Base-by-base conservation (phyloP, 208 protist genomes). In the Trypanosoma theileri region DNA sequence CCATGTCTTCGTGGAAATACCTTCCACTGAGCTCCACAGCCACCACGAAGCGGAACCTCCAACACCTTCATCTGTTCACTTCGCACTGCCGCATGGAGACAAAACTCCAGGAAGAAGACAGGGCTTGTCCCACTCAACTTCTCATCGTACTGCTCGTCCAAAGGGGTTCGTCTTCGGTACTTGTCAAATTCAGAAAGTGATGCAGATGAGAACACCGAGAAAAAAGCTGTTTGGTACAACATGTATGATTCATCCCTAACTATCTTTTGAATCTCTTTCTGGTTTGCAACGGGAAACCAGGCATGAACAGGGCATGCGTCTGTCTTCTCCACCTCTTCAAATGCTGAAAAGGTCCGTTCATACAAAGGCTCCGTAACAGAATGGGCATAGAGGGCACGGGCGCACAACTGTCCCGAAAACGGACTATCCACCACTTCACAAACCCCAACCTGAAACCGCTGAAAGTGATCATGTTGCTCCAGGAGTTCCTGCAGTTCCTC, bases 371-470 rank as follows among this genome's bases (percentile, higher is more conserved):
- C 58, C 0, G 1, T 2, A 14, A 63, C 17, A n/a, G 46, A 35
- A 74, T 85, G 79, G 11, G 56, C 83, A 62, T 85, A 85, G 35
- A 80, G 14, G 19, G 75, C 71, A 54, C 75, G 71, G 22, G 73
- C 68, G 66, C 80, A 86, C 26, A 67, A 58, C 46, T 78, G 61
- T 17, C 68, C 65, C 35, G 71, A 26, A 53, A 86, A 86, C 16
- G n/a, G 48, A 57, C 77, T 77, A 11, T 26, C 17, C 10, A 14
- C 3, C 4, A 77, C 7, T 3, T 54, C n/a, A 60, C 81, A 87
- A 41, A 61, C 50, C n/a, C 54, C 79, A 19, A 87, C 61, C 66
- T 85, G 41, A 66, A 82, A 85, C n/a, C 85, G 78, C 24, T 63
- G 48, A 55, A 80, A 78, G 69, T 73, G 48, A 61, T 91, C 76